Evolutionary conservation across 2,329 filamentous ascomycete species (phyloP).

Genomic region (Calonectria naviculata): DNA sequence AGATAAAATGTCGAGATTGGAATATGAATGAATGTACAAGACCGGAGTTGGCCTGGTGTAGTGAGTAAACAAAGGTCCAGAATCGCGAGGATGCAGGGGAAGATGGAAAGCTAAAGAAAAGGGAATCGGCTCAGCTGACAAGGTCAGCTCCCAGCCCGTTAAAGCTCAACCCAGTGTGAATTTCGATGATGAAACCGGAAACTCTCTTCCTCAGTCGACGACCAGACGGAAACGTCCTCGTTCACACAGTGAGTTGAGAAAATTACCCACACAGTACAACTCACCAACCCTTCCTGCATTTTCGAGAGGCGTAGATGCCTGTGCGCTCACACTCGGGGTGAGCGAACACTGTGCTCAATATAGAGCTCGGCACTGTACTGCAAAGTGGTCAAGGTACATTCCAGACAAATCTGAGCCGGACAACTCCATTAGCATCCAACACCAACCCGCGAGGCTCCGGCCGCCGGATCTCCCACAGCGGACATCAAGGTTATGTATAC

Average conservation of each 20-base stretch:
- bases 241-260: not conserved
- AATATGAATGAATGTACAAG: not conserved
- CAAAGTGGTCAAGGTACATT: not conserved
- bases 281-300: not conserved
- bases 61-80: not conserved
- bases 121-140: not conserved
- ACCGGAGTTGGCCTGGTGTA: not conserved
- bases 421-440: not conserved
- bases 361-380: not conserved
- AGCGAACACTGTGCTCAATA: not conserved
- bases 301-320: no score
- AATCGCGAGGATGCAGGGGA: not conserved
- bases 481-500: not conserved
- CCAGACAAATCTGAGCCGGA: not conserved
- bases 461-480: no score
- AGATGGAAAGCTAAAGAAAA: not conserved
- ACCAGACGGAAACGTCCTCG: not conserved
- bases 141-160: not conserved
- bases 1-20: not conserved
- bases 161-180: not conserved
- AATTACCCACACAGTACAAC: not conserved
- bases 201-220: not conserved
- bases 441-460: not conserved
- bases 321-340: not conserved
- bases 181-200: conserved; percentile 1